Evolutionary conservation across 345 rosid species (phyloP), one percentile per base, ranked within the genome.

Genomic region (Erodium maritimum): DNA sequence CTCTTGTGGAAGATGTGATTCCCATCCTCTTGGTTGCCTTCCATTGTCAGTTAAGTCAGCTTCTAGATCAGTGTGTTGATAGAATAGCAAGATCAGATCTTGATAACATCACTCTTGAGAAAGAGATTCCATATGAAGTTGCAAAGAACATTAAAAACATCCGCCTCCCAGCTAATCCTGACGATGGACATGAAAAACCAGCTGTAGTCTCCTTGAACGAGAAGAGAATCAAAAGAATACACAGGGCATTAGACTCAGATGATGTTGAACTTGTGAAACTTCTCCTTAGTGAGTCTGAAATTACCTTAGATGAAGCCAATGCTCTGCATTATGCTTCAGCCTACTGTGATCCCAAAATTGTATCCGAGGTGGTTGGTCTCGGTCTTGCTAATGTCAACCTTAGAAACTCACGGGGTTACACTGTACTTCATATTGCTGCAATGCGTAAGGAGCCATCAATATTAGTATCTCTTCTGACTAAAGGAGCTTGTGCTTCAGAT

Each of bases 271-370:
- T 89, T 17, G 88, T 93, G 60, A 75, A 75, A 61, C 95, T 93
- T 70, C 91, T 93, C 16, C 73, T 93, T 37, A 72, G 84, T 0
- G 97, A 93, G 70, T 87, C 99, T 66, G 69, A 79, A 20, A 70
- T 83, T 70, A 82, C 84, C 60, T 76, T 93, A 62, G 88, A 93
- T 64, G 80, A 80, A 65, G 99, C 91, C 21, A 64, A 78, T 52
- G 97, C 91, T 22, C 83, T 93, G 61, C 99, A 89, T 73, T 93
- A 93, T 57, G 82, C 86, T 64, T 91, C 81, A 18, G 95, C 95
- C 5, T 89, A 93, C 63, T 87, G 97, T 78, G 97, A 93, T 67
- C 85, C 93, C 16, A 93, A 93, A 75, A 85, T 89, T 59, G 82
- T 93, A 33, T 71, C 86, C 2, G 85, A 89, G 79, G 75, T 93